Evolutionary conservation across 225 moss, liverwort and hornwort genomes (phyloP).

Genomic region (Asterella californica): DNA sequence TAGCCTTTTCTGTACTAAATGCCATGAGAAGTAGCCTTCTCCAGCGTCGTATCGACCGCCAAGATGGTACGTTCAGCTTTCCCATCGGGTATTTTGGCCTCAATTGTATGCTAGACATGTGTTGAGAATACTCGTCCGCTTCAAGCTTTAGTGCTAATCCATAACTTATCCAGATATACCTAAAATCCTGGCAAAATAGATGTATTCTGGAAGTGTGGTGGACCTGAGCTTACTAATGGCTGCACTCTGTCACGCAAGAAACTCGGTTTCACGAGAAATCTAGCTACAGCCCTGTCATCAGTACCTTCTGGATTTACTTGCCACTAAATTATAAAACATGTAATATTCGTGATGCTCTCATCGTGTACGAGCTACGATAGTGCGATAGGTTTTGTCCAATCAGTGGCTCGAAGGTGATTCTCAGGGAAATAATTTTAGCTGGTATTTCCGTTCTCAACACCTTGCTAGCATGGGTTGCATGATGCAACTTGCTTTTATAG

Average conservation of each 20-base stretch:
- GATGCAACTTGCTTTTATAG: neutral
- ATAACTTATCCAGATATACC: too few relatives aligned
- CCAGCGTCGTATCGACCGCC: conserved; percentile 64
- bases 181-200: too few relatives aligned
- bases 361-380: neutral
- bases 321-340: too few relatives aligned
- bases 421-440: neutral
- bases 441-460: neutral
- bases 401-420: neutral
- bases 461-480: neutral
- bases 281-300: too few relatives aligned
- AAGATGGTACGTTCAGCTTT: conserved; percentile 48
- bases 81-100: too few relatives aligned
- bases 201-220: too few relatives aligned
- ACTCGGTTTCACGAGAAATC: too few relatives aligned
- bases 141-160: too few relatives aligned
- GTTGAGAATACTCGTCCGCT: too few relatives aligned
- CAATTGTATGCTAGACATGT: neutral
- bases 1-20: conserved; percentile 76
- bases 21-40: conserved; percentile 79
- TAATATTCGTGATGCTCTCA: neutral
- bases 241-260: too few relatives aligned
- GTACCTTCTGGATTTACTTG: too few relatives aligned
- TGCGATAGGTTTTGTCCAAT: neutral
- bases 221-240: too few relatives aligned